These are phyloP conservation scores for Penicillium simplicissimum DNA, from an alignment of 495 filamentous ascomycete species.

Conservation along the genomic window DNA sequence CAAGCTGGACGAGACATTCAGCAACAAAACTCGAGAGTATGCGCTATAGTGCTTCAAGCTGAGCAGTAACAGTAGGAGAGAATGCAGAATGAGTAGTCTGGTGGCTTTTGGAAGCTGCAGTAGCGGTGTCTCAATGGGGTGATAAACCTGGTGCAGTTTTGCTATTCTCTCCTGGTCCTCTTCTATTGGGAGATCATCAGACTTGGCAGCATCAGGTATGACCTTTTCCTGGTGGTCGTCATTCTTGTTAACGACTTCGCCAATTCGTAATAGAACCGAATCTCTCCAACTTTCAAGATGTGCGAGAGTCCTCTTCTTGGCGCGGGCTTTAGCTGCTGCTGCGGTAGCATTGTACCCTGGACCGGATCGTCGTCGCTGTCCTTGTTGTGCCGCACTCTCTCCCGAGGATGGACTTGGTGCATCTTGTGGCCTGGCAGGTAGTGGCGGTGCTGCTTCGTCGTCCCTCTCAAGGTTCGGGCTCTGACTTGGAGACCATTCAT, in stretches of 20 bases:
- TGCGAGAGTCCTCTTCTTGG: constrained; percentile 44
- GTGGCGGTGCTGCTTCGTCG: constrained; percentile 16
- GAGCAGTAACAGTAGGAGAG: constrained; percentile 71
- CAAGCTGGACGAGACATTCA: constrained; percentile 68
- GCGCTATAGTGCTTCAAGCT: constrained; percentile 80
- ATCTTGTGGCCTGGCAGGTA: constrained; percentile 22
- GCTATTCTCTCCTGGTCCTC: constrained; percentile 31
- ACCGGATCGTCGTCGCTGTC: constrained; percentile 5
- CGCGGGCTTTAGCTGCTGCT: constrained; percentile 17
- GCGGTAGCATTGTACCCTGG: constrained; percentile 2
- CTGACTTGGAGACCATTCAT: constrained; percentile 12
- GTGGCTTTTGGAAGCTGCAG: constrained; percentile 40
- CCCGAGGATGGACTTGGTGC: neutral
- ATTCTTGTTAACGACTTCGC: constrained; percentile 63
- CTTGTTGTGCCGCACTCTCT: neutral
- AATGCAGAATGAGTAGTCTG: constrained; percentile 53
- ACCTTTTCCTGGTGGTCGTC: constrained; percentile 36
- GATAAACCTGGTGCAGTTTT: constrained; percentile 45
- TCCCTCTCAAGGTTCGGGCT: constrained; percentile 1
- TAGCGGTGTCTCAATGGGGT: constrained; percentile 48
- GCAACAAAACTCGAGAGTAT: constrained; percentile 72
- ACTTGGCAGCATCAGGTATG: constrained; percentile 5
- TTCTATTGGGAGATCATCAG: constrained; percentile 28
- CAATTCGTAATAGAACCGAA: constrained; percentile 60
- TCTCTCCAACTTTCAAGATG: constrained; percentile 68